Evolutionary conservation across 2,329 filamentous ascomycete genomes (phyloP), one percentile per base, ranked within the genome.

Genomic region (Microdochium bolleyi): DNA sequence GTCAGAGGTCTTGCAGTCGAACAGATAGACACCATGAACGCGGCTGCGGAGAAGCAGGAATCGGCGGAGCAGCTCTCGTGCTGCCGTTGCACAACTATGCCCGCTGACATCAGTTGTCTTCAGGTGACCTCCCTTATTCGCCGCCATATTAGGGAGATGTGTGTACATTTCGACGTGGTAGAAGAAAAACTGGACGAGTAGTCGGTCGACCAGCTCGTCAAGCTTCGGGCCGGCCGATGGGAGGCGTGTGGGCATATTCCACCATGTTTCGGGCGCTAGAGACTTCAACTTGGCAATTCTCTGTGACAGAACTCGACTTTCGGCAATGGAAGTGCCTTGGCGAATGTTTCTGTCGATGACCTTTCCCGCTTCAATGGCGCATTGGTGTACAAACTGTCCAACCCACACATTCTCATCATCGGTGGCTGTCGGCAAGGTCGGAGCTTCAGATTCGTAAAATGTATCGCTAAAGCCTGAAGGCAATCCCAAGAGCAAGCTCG

Each of bases 1-100:
- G 56, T 75, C 73, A 19, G 72, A 62, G 9, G 71, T 70, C 53
- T 73, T 73, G 63, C 73, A 75, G 53, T 76, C 70, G 58, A 73
- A 74, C 0, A 73, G 58, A 11, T 68, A 68, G 24, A 51, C 49
- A 1, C 59, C 62, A 10, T 54, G 37, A 57, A 61, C 51, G 52
- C 61, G 63, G 8, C 62, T 63, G 5, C 69, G 67, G 3, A 74
- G 62, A 1, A 65, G 54, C 24, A 70, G 66, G 55, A 71, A 74
- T 2, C 70, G 60, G 2, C 64, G 61, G n/a, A 74, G 57, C 32
- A 74, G 61, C 51, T 69, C 62, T n/a, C 71, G 64, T 1, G 70
- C 70, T 22, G 69, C 67, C 44, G 67, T 68, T 19, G 73, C 57
- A 54, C 71, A 73, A 24, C 66, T 66, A 2, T 63, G 67, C 25